phyloP scores from a whole-genome alignment of 164 flowering plant species.

The Chimonanthus salicifolius region DNA sequence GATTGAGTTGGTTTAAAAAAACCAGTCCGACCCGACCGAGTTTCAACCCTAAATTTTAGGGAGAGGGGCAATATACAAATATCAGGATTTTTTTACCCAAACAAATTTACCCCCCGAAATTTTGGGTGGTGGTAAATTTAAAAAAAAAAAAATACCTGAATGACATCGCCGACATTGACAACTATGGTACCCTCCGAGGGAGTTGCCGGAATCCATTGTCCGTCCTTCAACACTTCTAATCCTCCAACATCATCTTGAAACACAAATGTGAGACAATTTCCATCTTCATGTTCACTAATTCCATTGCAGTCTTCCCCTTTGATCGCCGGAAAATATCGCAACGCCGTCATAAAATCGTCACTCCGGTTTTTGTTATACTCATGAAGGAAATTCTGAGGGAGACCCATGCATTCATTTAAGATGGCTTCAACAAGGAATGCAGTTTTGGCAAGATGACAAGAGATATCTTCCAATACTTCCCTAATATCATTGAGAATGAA shows the following conservation, averaged over 20 bases:
- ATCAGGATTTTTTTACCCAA: too few relatives aligned
- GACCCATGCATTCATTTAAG: slow-evolving; percentile 43
- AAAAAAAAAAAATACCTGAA: slow-evolving; percentile 47
- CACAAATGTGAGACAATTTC: slow-evolving; percentile 40
- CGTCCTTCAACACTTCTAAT: slow-evolving; percentile 47
- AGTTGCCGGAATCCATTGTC: slow-evolving; percentile 36
- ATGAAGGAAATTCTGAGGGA: slow-evolving; percentile 40
- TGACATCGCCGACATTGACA: slow-evolving; percentile 71
- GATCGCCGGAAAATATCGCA: slow-evolving; percentile 39
- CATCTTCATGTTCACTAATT: slow-evolving; percentile 39
- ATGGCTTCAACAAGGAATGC: slow-evolving; percentile 37
- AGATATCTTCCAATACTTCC: slow-evolving; percentile 40
- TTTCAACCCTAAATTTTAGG: too few relatives aligned
- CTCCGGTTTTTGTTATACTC: slow-evolving; percentile 43
- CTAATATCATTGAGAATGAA: slow-evolving; percentile 16
- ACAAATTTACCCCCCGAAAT: too few relatives aligned
- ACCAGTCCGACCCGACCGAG: too few relatives aligned
- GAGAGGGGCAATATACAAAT: too few relatives aligned
- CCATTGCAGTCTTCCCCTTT: slow-evolving; percentile 33
- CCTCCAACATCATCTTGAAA: slow-evolving; percentile 55
- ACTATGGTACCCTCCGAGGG: slow-evolving; percentile 45
- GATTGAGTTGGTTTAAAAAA: too few relatives aligned
- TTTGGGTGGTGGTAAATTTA: too few relatives aligned
- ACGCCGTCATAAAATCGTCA: slow-evolving; percentile 40
- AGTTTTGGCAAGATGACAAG: slow-evolving; percentile 23